Base-by-base conservation (phyloP, 352 stramenopile genomes). In the Pilasporangium apinafurcum region DNA sequence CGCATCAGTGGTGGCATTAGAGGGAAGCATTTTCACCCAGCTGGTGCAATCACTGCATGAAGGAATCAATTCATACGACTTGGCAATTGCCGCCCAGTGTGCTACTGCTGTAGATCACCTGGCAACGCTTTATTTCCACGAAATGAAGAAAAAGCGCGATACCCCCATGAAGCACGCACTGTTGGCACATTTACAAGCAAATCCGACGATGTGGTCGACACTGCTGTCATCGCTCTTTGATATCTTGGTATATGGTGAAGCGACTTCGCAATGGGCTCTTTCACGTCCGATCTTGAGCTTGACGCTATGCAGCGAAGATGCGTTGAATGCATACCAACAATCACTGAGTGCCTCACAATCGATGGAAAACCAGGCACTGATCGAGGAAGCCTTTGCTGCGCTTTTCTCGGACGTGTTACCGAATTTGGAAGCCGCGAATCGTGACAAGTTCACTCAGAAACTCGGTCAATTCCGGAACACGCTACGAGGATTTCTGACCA, bases 391-490 rank as follows among this genome's bases (percentile, higher is more conserved):
- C 17, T 98, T 99, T 59, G 84, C 83, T n/a, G 95, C 96, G 49
- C 71, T 99, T 16, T 92, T 98, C 48, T 65, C 68, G 14, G 95
- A 98, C 54, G 89, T 99, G 46, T 86, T 86, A 50, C 79, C 92
- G 27, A 98, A 96, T 53, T 65, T 99, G 25, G 96, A 99, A 62
- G 92, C 88, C 48, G 74, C 93, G 13, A 99, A 99, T 63, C 84
- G 96, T 37, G 96, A 99, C 81, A 91, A 96, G 54, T 99, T 99
- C 53, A 98, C 95, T 21, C 95, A 99, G 63, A 96, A 94, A 45
- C 71, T 99, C 16, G 96, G 94, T 14, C 85, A 96, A 40, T 99
- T 99, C 68, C 91, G 96, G 35, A 93, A 98, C 43, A 86, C 92
- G 18, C 77, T 97, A 40, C 80, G 94, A 43, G 62, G 85, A 36